Conservation (phyloP, 345 rosid genomes). For the Sapria himalayana region DNA sequence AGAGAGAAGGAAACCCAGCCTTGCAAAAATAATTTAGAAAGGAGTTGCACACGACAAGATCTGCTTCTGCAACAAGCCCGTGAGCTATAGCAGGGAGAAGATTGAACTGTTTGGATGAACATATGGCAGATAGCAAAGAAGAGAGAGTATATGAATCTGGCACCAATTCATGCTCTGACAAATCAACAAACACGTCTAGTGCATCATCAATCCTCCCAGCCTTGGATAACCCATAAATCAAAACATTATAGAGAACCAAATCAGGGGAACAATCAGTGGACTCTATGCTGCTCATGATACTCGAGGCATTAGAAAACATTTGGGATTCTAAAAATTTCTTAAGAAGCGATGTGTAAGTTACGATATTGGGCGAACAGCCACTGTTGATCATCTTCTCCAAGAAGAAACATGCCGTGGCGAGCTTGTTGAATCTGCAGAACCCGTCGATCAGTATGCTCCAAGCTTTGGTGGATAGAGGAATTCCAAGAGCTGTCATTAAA, state of each 20-base stretch:
- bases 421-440: slow-evolving; percentile 19
- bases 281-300: slow-evolving; percentile 18
- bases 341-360: slow-evolving; percentile 40
- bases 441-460: slow-evolving; percentile 40
- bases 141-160: slow-evolving; percentile 51
- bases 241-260: slow-evolving; percentile 40
- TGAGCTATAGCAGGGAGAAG: slow-evolving; percentile 15
- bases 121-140: slow-evolving; percentile 27
- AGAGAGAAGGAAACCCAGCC: slow-evolving; percentile 21
- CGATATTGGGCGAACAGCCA: slow-evolving; percentile 38
- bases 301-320: slow-evolving; percentile 25
- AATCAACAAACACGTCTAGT: slow-evolving; percentile 16
- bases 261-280: slow-evolving; percentile 29
- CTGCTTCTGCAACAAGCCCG: slow-evolving; percentile 14
- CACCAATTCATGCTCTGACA: slow-evolving; percentile 19
- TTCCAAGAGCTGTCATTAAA: slow-evolving; percentile 27
- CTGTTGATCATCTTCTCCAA: slow-evolving; percentile 30
- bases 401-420: slow-evolving; percentile 22
- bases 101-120: slow-evolving; percentile 19
- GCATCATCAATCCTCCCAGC: slow-evolving; percentile 41
- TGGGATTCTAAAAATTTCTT: slow-evolving; percentile 30
- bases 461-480: slow-evolving; percentile 22
- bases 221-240: slow-evolving; percentile 35
- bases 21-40: slow-evolving; percentile 32
- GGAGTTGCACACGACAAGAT: slow-evolving; percentile 33